Conservation (phyloP, 345 rosid genomes). For the Aquilaria yunnanensis region DNA sequence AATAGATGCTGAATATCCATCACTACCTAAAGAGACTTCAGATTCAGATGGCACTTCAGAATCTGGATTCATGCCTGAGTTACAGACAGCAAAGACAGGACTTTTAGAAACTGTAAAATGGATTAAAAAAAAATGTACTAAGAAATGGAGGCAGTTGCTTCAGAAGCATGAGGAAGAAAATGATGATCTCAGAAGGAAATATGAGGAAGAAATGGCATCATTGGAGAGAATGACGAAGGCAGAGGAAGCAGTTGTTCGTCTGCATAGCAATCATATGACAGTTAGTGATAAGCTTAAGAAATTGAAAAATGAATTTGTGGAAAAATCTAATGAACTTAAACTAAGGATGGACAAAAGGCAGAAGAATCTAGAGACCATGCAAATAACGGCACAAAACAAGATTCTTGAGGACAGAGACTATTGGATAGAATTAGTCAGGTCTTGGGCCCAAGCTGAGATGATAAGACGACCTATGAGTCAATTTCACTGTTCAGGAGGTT, state of each 20-base stretch:
- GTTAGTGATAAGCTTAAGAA: constrained; percentile 36
- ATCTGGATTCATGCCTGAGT: constrained; percentile 10
- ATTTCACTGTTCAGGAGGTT: constrained; percentile 10
- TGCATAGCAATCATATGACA: constrained; percentile 25
- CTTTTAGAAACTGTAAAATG: constrained; percentile 33
- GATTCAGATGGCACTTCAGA: constrained; percentile 23
- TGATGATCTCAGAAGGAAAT: constrained; percentile 26
- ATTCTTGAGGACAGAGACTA: constrained; percentile 34
- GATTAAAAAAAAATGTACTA: constrained; percentile 42
- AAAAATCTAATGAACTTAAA: constrained; percentile 35
- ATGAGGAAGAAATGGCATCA: constrained; percentile 34
- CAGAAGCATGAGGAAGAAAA: constrained; percentile 39
- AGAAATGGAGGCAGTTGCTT: constrained; percentile 36
- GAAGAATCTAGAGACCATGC: constrained; percentile 34
- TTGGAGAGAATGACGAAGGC: constrained; percentile 37
- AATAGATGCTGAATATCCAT: constrained; percentile 18
- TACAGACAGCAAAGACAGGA: constrained; percentile 35
- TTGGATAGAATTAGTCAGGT: constrained; percentile 38
- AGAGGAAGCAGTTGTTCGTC: constrained; percentile 51
- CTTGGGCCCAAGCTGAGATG: constrained; percentile 44
- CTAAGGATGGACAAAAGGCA: constrained; percentile 24
- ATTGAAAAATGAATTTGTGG: constrained; percentile 39
- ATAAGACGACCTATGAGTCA: constrained; percentile 16
- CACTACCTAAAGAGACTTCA: constrained; percentile 24
- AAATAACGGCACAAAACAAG: constrained; percentile 32